Evolutionary conservation across 1,284 basidiomycete species (phyloP), one percentile per base, ranked within the genome.

Genomic region (Austroboletus novae-zelandiae): DNA sequence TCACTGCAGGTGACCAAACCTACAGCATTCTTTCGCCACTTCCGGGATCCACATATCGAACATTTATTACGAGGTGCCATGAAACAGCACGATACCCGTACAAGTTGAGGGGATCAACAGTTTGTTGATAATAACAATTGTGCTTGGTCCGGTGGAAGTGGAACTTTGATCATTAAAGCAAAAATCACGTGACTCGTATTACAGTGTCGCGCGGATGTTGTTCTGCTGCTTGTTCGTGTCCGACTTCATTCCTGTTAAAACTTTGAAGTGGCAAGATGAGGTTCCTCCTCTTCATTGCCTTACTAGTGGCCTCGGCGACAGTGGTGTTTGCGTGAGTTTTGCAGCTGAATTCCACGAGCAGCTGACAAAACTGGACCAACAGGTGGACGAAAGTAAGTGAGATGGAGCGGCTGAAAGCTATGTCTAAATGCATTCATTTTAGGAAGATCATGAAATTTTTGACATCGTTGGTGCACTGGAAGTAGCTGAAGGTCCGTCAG

Each of bases 381-480:
- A 87, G 86, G 57, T 87, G 85, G 85, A 81, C 83, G 44, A 88
- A 86, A 70, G 84, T 85, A 53, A 55, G 70, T 62, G 29, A 51
- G 37, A 30, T 44, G 25, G 9, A 23, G 34, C 47, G 15, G 25
- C 36, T 40, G 35, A 30, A 30, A 55, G 47, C 52, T 17, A 45
- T 41, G 51, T 44, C 52, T 45, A 43, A 29, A 47, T 41, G 23
- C 10, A 11, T 51, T 11, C 25, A 37, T 51, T 31, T 50, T 59
- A 93, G 84, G 88, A 94, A 70, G 92, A 95, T 73, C 80, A 94
- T 74, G 94, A 98, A 71, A 94, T 98, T 47, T 98, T 98, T 64
- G 94, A 97, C 72, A 78, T 98, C n/a, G 94, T 97, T 51, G 81
- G 81, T 56, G 89, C 81, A 7, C 71, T 98, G 31, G 86, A 96